Evolutionary conservation across 345 rosid genomes (phyloP), one percentile per base, ranked within the genome.

Genomic region (Murraya paniculata): DNA sequence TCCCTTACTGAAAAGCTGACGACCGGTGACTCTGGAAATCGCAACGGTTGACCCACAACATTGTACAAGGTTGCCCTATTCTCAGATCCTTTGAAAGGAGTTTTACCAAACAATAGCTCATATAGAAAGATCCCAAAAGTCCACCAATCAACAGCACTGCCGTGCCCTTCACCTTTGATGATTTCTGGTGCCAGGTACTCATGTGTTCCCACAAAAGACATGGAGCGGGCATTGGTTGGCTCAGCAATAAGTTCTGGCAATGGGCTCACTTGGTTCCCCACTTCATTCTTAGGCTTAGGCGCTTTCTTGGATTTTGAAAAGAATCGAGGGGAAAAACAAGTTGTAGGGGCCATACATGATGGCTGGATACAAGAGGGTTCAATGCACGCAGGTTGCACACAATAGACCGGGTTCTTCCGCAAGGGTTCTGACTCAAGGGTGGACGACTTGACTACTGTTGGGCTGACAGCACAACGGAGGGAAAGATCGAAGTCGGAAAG

Each of bases 91-190:
- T 93, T 93, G 71, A 93, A 93, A 9, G 98, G 98, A 71, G 96
- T 93, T 83, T 90, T 93, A 74, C 98, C 98, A 10, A 89, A 89
- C 85, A 93, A 67, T 38, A 93, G 86, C 81, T 93, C 96, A 36
- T 91, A 89, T 8, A 91, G 85, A 81, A 93, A 91, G 74, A 90
- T 93, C 67, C 98, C 98, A 31, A 90, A 91, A 33, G 97, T 93
- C 97, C 98, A 93, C 97, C 98, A 93, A 76, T 91, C 94, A 64
- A 93, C 96, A 9, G 96, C 97, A 68, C 96, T 91, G 60, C 96
- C 98, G 74, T 90, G 98, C 67, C 94, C 94, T 86, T 91, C 97
- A 41, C 94, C 95, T 80, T 91, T 91, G 82, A 91, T 91, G 60
- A 89, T 92, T 83, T 92, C 95, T 5, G 97, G 97, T n/a, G 95